Percentiles rank a stretch among this genome's conserved stretches.
These are phyloP conservation scores for Erysimum cheiranthoides DNA, from an alignment of 345 rosid genomes.

Conservation along the genomic window DNA sequence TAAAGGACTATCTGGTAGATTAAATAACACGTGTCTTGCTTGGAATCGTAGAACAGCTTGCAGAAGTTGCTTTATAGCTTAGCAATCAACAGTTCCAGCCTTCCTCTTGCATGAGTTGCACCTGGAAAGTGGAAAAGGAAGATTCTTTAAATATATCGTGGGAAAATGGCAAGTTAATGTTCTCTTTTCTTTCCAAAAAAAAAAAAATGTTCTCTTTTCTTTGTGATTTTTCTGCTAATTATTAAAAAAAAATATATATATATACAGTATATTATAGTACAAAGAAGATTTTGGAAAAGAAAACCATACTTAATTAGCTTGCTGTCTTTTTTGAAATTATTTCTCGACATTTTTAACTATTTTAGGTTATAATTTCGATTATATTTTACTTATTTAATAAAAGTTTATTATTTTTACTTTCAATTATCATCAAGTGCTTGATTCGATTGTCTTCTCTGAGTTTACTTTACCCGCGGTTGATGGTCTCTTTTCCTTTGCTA, in stretches of 20 bases:
- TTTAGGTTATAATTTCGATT: neutral
- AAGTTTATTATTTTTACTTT: neutral
- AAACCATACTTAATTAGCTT: too few relatives aligned
- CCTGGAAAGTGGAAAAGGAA: constrained; percentile 31
- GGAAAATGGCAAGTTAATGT: neutral
- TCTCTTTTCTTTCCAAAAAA: too few relatives aligned
- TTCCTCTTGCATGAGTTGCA: constrained; percentile 42
- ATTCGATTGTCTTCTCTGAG: neutral
- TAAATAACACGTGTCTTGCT: constrained; percentile 6
- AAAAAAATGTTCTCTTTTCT: too few relatives aligned
- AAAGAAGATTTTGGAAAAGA: too few relatives aligned
- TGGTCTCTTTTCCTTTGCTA: neutral
- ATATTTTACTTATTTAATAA: too few relatives aligned
- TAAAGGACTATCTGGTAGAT: neutral
- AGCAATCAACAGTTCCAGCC: neutral
- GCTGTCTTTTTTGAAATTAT: too few relatives aligned
- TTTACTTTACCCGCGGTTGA: neutral
- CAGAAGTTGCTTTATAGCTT: neutral
- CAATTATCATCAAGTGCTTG: neutral
- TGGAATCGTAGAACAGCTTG: constrained; percentile 4
- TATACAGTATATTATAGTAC: too few relatives aligned
- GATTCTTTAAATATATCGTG: constrained; percentile 7
- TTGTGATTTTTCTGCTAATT: neutral
- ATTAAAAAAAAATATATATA: too few relatives aligned
- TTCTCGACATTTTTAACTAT: too few relatives aligned